These are phyloP conservation scores for Venturia pyrina DNA, from an alignment of 2,329 filamentous ascomycete genomes.

Conservation along the genomic window DNA sequence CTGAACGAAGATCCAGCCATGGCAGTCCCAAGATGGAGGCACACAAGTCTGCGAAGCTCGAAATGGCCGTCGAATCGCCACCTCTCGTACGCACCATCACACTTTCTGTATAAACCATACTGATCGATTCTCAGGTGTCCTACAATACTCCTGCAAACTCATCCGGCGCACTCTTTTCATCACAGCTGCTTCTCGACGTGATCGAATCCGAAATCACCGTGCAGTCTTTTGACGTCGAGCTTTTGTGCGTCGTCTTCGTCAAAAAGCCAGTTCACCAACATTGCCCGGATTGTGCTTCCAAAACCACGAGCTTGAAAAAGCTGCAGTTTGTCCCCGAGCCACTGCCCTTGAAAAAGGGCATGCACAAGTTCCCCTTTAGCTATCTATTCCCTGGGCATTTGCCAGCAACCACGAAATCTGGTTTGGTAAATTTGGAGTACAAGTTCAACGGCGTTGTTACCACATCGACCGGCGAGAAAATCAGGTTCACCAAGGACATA, in stretches of 20 bases:
- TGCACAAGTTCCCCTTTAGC: conserved; percentile 80
- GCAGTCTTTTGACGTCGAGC: conserved; percentile 60
- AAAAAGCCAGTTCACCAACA: conserved; percentile 71
- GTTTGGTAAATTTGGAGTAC: conserved; percentile 40
- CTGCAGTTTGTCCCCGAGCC: conserved; percentile 58
- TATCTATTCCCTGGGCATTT: conserved; percentile 75
- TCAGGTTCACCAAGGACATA: conserved; percentile 50
- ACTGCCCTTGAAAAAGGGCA: conserved; percentile 35
- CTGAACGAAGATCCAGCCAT: not conserved
- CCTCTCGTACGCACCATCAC: conserved; percentile 50
- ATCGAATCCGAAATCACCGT: conserved; percentile 55
- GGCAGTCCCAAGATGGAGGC: conserved; percentile 2
- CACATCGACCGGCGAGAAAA: conserved; percentile 48
- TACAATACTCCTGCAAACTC: conserved; percentile 67
- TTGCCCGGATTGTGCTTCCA: conserved; percentile 65
- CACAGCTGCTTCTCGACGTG: conserved; percentile 66
- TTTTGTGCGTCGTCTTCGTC: conserved; percentile 61
- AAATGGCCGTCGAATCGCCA: conserved; percentile 69
- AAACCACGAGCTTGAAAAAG: conserved; percentile 62
- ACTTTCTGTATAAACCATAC: not conserved
- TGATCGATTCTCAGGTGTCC: conserved; percentile 33
- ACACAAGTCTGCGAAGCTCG: conserved; percentile 36
- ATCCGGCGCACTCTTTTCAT: conserved; percentile 75
- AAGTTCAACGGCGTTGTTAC: conserved; percentile 48
- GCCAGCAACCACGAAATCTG: conserved; percentile 73